Evolutionary conservation across 2,329 filamentous ascomycete genomes (phyloP).

Genomic region (Paramyrothecium roridum): DNA sequence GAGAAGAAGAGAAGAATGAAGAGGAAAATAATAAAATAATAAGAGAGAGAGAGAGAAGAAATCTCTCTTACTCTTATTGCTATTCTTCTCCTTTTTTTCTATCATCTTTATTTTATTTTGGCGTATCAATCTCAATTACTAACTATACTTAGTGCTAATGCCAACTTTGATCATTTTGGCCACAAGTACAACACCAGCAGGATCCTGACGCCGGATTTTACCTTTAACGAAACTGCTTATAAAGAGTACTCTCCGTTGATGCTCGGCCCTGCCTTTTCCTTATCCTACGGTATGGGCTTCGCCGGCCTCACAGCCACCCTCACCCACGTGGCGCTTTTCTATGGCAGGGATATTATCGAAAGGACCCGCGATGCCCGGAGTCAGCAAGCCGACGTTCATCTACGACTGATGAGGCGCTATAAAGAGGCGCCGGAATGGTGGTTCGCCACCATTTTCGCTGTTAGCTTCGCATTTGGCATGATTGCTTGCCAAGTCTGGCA

Average conservation of each 20-base stretch:
- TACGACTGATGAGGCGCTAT: constrained; percentile 29
- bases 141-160: constrained; percentile 33
- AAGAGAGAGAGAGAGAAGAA: too few relatives aligned
- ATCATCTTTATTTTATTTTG: constrained; percentile 39
- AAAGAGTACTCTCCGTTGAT: constrained; percentile 52
- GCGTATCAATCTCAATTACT: constrained; percentile 21
- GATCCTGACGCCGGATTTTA: constrained; percentile 44
- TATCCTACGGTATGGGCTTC: constrained; percentile 40
- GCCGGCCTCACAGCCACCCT: constrained; percentile 41
- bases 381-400: constrained; percentile 33
- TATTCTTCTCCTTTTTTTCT: constrained; percentile 50
- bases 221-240: constrained; percentile 48
- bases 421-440: constrained; percentile 35
- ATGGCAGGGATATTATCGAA: constrained; percentile 40
- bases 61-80: constrained; percentile 38
- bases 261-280: constrained; percentile 41
- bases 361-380: constrained; percentile 42
- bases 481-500: constrained; percentile 18
- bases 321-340: constrained; percentile 31
- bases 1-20: too few relatives aligned
- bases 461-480: constrained; percentile 29
- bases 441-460: constrained; percentile 28
- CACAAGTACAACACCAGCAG: constrained; percentile 44
- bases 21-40: too few relatives aligned
- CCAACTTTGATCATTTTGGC: constrained; percentile 47